phyloP scores from a whole-genome alignment of 306 rosid species.

The Rosa rugosa region DNA sequence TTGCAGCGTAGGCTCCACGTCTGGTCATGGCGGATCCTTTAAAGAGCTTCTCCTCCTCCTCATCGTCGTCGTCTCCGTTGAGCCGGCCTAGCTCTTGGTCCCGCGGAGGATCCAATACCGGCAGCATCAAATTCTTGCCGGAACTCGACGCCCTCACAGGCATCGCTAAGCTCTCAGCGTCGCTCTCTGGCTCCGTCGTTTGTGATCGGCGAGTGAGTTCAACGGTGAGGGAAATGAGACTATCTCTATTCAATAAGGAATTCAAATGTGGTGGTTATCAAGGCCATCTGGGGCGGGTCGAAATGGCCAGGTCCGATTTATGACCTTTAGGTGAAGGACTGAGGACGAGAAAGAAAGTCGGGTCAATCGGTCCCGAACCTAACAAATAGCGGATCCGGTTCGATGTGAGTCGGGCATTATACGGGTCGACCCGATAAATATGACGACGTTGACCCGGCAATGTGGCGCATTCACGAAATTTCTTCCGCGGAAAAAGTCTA shows the following conservation, averaged over 20 bases:
- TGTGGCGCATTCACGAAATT: neutral
- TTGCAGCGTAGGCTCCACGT: conserved; percentile 85
- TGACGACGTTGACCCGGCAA: conserved; percentile 3
- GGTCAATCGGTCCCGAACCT: neutral
- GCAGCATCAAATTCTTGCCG: conserved; percentile 48
- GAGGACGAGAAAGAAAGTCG: neutral
- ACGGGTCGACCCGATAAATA: neutral
- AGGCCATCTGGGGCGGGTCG: conserved; percentile 21
- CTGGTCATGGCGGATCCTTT: conserved; percentile 85
- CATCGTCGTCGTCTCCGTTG: conserved; percentile 29
- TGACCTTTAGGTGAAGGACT: neutral
- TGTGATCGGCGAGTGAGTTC: conserved; percentile 35
- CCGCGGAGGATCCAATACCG: conserved; percentile 65
- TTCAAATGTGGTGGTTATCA: neutral
- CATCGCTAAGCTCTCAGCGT: conserved; percentile 30
- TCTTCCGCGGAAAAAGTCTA: neutral
- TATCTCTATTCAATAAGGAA: neutral
- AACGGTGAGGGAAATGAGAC: neutral
- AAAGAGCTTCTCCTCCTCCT: conserved; percentile 56
- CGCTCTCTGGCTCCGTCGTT: conserved; percentile 1
- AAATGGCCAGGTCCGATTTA: conserved; percentile 12
- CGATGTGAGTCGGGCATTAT: neutral
- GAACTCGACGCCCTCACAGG: conserved; percentile 47
- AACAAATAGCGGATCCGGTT: neutral
- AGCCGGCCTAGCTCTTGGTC: conserved; percentile 50